These are phyloP conservation scores for Pneumocystis jirovecii DNA, from an alignment of 1,139 yeast species.

Conservation along the genomic window DNA sequence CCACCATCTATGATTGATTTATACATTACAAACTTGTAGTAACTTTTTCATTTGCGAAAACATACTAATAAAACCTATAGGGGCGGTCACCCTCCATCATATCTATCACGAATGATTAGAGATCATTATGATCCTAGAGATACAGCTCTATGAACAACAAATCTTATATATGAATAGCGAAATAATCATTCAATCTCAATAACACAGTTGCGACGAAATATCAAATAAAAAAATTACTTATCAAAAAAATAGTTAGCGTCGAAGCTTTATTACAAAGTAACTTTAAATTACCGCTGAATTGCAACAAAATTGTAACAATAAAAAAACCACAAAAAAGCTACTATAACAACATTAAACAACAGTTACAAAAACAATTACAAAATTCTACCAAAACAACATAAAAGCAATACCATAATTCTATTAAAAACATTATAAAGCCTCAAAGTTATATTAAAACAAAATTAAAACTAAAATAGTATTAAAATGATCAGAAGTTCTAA, in stretches of 20 bases:
- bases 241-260: neutral
- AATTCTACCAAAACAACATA: neutral
- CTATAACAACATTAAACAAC: neutral
- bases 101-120: slow-evolving; percentile 83
- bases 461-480: neutral
- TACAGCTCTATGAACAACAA: slow-evolving; percentile 1
- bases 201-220: neutral
- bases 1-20: slow-evolving; percentile 92
- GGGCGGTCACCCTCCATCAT: slow-evolving; percentile 94
- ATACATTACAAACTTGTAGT: slow-evolving; percentile 65
- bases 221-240: neutral
- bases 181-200: neutral
- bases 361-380: neutral
- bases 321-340: neutral
- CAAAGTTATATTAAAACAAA: neutral
- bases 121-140: slow-evolving; percentile 48
- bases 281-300: neutral
- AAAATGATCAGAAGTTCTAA: neutral
- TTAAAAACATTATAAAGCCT: no score
- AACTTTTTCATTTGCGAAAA: slow-evolving; percentile 16
- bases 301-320: neutral
- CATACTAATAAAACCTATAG: slow-evolving; percentile 16
- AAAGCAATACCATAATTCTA: neutral
- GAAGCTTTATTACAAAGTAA: neutral
- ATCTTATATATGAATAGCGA: neutral